These are phyloP conservation scores for Cryptosporidium xiaoi DNA, from an alignment of 169 alveolate genomes.

Conservation along the genomic window DNA sequence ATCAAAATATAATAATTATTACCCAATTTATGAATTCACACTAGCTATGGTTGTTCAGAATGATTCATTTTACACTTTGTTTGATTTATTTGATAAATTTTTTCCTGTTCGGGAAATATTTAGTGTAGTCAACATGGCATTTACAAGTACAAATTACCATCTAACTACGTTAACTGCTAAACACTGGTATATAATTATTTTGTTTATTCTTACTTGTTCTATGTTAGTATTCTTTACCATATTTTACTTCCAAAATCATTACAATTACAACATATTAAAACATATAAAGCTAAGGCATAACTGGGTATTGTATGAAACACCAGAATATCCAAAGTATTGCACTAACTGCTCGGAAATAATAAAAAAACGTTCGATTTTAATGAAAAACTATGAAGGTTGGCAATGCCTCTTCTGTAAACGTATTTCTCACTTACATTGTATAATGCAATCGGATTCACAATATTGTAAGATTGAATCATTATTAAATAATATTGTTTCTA, in stretches of 20 bases:
- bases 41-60: no score
- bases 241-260: conserved; percentile 26
- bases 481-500: not conserved
- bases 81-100: conserved; percentile 23
- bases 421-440: conserved; percentile 57
- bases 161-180: conserved; percentile 12
- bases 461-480: conserved; percentile 47
- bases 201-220: conserved; percentile 1
- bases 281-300: conserved; percentile 66
- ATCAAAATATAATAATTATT: no score
- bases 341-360: conserved; percentile 67
- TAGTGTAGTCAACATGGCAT: conserved; percentile 44
- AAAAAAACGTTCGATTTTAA: conserved; percentile 41
- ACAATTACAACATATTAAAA: conserved; percentile 31
- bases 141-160: conserved; percentile 18
- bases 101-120: conserved; percentile 46
- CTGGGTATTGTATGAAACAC: conserved; percentile 69
- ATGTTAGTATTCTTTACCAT: not conserved
- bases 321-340: conserved; percentile 65
- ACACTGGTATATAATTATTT: conserved; percentile 40
- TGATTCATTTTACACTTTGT: not conserved
- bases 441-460: conserved; percentile 66
- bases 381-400: conserved; percentile 70
- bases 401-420: conserved; percentile 65
- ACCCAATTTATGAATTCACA: no score